Evolutionary conservation across 495 filamentous ascomycete species (phyloP).

Genomic region (Evernia prunastri): DNA sequence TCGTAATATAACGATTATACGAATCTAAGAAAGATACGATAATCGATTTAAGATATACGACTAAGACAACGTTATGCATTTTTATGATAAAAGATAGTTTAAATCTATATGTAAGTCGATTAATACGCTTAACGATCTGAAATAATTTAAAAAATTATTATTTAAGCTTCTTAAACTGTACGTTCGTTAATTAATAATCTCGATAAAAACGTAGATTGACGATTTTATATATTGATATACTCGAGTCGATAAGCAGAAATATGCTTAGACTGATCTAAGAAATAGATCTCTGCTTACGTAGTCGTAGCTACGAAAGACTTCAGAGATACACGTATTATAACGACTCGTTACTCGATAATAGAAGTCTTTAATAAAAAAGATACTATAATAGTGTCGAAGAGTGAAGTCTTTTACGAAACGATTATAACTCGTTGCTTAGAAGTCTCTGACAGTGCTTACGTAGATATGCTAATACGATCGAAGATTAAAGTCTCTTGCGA

Average conservation of each 20-base stretch:
- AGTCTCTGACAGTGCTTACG: not conserved
- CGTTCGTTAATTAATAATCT: not conserved
- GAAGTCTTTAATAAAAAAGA: no score
- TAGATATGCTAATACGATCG: not conserved
- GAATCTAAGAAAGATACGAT: not conserved
- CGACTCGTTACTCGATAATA: not conserved
- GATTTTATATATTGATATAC: not conserved
- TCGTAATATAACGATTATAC: not conserved
- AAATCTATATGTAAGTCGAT: not conserved
- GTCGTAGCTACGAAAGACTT: not conserved
- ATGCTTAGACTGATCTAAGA: not conserved
- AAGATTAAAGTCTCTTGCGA: not conserved
- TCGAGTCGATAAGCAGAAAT: not conserved
- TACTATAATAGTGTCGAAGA: no score
- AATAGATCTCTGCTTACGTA: no score
- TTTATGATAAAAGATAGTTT: not conserved
- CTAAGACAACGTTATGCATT: not conserved
- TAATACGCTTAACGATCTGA: not conserved
- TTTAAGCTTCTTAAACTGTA: not conserved
- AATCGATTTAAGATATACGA: not conserved
- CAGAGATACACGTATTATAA: not conserved
- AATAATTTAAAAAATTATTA: not conserved
- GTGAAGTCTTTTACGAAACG: no score
- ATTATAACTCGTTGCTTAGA: not conserved
- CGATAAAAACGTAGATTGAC: not conserved